Percentiles rank a stretch among this genome's conserved stretches.
These are phyloP conservation scores for Phytophthora melonis DNA, from an alignment of 352 stramenopile species.

Conservation along the genomic window DNA sequence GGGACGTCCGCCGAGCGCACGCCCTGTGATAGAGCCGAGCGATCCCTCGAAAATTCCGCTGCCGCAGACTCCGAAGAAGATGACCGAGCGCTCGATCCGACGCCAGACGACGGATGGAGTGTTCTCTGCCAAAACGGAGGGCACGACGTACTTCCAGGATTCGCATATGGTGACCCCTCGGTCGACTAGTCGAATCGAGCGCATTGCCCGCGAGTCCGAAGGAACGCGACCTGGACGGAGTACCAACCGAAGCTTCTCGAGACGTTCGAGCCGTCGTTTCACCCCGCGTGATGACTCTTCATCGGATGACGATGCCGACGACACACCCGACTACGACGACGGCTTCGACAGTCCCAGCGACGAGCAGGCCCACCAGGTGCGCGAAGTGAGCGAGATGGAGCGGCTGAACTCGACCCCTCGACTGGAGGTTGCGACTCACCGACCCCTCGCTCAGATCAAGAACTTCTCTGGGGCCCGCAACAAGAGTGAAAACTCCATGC, in stretches of 20 bases:
- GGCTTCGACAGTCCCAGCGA: background rate
- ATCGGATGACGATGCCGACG: background rate
- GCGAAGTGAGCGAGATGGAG: background rate
- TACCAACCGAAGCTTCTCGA: too few species aligned
- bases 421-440: slow-evolving; percentile 8
- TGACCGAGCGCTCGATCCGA: too few species aligned
- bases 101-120: too few species aligned
- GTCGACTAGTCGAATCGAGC: background rate
- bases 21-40: background rate
- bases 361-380: background rate
- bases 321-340: background rate
- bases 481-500: too few species aligned
- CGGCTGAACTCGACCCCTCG: background rate
- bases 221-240: too few species aligned
- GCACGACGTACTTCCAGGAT: too few species aligned
- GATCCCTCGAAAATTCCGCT: background rate
- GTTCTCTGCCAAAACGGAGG: too few species aligned
- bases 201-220: background rate
- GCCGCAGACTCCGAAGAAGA: too few species aligned
- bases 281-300: background rate
- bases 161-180: too few species aligned
- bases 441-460: slow-evolving; percentile 1
- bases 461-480: too few species aligned
- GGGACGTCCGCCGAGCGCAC: background rate
- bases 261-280: too few species aligned